phyloP scores from a whole-genome alignment of 2,329 filamentous ascomycete genomes.

The Curvularia hawaiiensis region DNA sequence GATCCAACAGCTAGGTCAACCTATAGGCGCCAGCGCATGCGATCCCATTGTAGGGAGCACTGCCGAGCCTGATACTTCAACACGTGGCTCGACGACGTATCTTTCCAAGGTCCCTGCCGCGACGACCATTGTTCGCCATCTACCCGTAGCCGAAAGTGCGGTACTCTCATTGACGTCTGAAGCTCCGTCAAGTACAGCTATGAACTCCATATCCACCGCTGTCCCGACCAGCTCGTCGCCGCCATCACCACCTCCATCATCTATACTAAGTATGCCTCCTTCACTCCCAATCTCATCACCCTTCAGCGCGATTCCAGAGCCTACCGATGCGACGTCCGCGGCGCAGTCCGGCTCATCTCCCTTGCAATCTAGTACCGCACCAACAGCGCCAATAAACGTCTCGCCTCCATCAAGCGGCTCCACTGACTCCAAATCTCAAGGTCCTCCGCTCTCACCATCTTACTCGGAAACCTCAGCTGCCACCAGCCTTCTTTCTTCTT shows the following conservation, averaged over 20 bases:
- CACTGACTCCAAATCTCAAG: slow-evolving; percentile 33
- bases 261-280: slow-evolving; percentile 11
- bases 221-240: slow-evolving; percentile 1
- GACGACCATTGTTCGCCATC: slow-evolving; percentile 4
- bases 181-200: slow-evolving; percentile 14
- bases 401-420: slow-evolving; percentile 25
- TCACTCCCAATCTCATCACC: slow-evolving; percentile 18
- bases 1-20: slow-evolving; percentile 32
- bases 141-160: background rate
- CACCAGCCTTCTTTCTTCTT: background rate
- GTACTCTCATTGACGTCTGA: background rate
- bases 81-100: slow-evolving; percentile 13
- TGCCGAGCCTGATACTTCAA: slow-evolving; percentile 3
- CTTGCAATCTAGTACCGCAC: slow-evolving; percentile 7
- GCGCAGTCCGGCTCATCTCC: slow-evolving; percentile 17
- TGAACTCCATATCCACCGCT: background rate
- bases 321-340: slow-evolving; percentile 13
- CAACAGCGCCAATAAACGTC: slow-evolving; percentile 12
- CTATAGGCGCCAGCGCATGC: slow-evolving; percentile 38
- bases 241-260: slow-evolving; percentile 16
- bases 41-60: slow-evolving; percentile 36
- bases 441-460: slow-evolving; percentile 12
- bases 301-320: slow-evolving; percentile 17
- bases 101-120: slow-evolving; percentile 6
- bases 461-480: slow-evolving; percentile 1